Conservation (phyloP, 1,139 yeast genomes). For the Yamadazyma epiphylla region DNA sequence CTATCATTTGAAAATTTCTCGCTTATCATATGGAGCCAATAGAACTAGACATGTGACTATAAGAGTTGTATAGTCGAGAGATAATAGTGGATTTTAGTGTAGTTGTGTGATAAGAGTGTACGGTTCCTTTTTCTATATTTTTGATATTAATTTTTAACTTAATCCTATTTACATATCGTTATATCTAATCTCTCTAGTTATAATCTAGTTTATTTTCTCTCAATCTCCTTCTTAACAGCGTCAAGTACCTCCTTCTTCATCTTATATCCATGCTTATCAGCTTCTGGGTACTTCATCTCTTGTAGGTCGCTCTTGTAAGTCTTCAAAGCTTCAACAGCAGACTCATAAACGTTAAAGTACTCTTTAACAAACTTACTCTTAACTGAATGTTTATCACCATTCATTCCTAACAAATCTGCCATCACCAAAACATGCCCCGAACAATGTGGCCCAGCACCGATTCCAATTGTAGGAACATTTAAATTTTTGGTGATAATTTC, state of each 20-base stretch:
- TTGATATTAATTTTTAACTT: no score
- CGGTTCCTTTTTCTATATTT: no score
- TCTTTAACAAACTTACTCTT: constrained; percentile 74
- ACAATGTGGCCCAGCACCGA: constrained; percentile 86
- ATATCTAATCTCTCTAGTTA: neutral
- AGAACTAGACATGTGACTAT: no score
- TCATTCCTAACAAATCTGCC: constrained; percentile 79
- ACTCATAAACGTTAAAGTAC: constrained; percentile 51
- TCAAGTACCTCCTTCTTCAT: constrained; percentile 64
- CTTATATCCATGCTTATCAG: constrained; percentile 62
- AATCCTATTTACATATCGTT: neutral
- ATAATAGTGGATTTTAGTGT: no score
- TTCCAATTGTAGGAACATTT: constrained; percentile 82
- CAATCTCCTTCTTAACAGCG: constrained; percentile 31
- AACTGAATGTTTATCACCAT: constrained; percentile 42
- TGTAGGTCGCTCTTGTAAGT: constrained; percentile 60
- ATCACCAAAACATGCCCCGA: constrained; percentile 91
- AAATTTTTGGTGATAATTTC: constrained; percentile 56
- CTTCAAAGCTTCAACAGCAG: constrained; percentile 50
- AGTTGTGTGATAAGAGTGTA: no score
- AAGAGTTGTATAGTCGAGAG: no score
- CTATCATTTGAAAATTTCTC: no score
- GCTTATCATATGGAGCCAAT: no score
- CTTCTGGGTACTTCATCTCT: constrained; percentile 53
- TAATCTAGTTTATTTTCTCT: neutral